Evolutionary conservation across 257 asterid genomes (phyloP).

Genomic region (Echium plantagineum): DNA sequence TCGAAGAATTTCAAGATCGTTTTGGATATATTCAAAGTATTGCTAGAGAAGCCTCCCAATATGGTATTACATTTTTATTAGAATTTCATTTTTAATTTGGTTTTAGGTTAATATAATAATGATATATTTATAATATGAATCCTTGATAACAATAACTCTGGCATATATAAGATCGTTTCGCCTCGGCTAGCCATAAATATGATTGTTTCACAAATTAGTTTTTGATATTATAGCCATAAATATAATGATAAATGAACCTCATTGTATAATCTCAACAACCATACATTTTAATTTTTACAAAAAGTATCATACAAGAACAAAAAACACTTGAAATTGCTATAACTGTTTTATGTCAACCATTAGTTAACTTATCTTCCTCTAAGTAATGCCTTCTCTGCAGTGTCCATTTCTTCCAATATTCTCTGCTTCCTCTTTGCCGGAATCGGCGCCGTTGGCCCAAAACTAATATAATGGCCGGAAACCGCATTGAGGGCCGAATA

Average conservation of each 20-base stretch:
- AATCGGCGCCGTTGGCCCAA: slow-evolving; percentile 88
- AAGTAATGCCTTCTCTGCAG: slow-evolving; percentile 78
- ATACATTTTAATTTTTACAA: background rate
- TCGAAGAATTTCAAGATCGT: too few species aligned
- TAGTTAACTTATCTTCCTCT: slow-evolving; percentile 50
- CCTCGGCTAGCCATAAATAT: too few species aligned
- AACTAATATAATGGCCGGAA: slow-evolving; percentile 88
- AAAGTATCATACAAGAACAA: background rate
- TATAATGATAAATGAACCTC: slow-evolving; percentile 7
- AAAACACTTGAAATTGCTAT: background rate
- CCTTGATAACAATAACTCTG: too few species aligned
- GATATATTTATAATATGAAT: too few species aligned
- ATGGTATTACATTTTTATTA: too few species aligned
- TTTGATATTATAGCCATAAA: too few species aligned
- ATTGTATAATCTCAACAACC: slow-evolving; percentile 12
- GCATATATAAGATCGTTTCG: too few species aligned
- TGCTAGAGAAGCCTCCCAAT: too few species aligned
- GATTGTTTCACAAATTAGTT: too few species aligned
- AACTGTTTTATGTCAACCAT: background rate
- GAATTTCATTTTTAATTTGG: too few species aligned
- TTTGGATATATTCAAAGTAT: too few species aligned
- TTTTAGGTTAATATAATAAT: too few species aligned
- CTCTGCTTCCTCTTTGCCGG: slow-evolving; percentile 83
- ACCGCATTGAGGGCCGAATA: slow-evolving; percentile 91
- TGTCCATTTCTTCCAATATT: slow-evolving; percentile 86